These are phyloP conservation scores for Cystobasidiaceae sp. DNA, from an alignment of 1,284 basidiomycete species.

Conservation along the genomic window DNA sequence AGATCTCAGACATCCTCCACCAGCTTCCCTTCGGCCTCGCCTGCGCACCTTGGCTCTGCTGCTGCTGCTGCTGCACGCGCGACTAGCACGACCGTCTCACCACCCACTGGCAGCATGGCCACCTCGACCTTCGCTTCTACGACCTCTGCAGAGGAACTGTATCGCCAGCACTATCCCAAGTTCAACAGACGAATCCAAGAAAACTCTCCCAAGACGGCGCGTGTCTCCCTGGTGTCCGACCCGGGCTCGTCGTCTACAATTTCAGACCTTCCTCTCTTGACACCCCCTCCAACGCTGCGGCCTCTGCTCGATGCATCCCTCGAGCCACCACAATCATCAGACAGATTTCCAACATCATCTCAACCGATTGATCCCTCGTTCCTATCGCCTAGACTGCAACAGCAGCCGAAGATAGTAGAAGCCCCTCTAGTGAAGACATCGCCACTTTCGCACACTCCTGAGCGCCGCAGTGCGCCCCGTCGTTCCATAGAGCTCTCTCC, in stretches of 20 bases:
- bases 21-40: not conserved
- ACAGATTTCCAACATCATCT: not conserved
- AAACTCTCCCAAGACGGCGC: not conserved
- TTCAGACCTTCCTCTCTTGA: conserved; percentile 8
- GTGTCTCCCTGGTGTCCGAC: conserved; percentile 4
- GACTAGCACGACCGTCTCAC: not conserved
- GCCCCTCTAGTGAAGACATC: not conserved
- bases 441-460: conserved; percentile 18
- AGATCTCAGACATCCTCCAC: not conserved
- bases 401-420: not conserved
- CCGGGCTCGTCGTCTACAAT: not conserved
- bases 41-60: not conserved
- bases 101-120: not conserved
- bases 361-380: not conserved
- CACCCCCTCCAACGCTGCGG: conserved; percentile 16
- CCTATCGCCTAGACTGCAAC: not conserved
- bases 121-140: not conserved
- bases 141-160: conserved; percentile 8
- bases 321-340: not conserved
- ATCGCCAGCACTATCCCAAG: conserved; percentile 25
- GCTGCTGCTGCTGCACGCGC: not conserved
- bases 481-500: conserved; percentile 12
- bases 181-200: conserved; percentile 8
- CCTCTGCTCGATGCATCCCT: not conserved
- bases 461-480: conserved; percentile 12